Evolutionary conservation across 2,329 filamentous ascomycete genomes (phyloP).

Genomic region (Erysiphe pulchra): DNA sequence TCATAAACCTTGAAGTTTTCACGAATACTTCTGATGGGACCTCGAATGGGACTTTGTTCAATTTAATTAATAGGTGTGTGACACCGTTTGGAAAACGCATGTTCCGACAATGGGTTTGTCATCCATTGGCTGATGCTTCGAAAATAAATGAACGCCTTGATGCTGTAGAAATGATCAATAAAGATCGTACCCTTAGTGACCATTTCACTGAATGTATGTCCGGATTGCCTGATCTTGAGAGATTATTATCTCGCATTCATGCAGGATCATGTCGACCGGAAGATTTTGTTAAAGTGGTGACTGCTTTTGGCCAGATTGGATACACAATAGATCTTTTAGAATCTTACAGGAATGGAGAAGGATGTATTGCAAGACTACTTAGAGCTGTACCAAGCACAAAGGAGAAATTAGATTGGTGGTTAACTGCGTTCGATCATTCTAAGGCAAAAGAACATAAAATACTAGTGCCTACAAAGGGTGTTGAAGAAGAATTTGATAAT

Average conservation of each 20-base stretch:
- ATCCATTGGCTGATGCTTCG: slow-evolving; percentile 62
- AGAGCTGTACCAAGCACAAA: slow-evolving; percentile 63
- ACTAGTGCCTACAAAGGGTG: slow-evolving; percentile 60
- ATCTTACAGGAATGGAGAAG: slow-evolving; percentile 49
- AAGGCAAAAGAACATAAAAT: slow-evolving; percentile 58
- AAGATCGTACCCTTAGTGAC: slow-evolving; percentile 55
- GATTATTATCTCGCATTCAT: slow-evolving; percentile 82
- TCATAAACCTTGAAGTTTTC: slow-evolving; percentile 96
- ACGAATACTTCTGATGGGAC: slow-evolving; percentile 77
- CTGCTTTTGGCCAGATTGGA: slow-evolving; percentile 94
- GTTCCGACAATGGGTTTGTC: slow-evolving; percentile 92
- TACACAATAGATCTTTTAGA: slow-evolving; percentile 67
- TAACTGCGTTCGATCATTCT: slow-evolving; percentile 64
- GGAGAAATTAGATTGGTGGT: slow-evolving; percentile 58
- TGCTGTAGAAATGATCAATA: slow-evolving; percentile 79
- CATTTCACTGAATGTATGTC: slow-evolving; percentile 70
- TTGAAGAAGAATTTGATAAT: slow-evolving; percentile 77
- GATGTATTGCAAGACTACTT: slow-evolving; percentile 64
- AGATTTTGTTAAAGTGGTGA: slow-evolving; percentile 79
- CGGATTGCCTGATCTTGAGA: slow-evolving; percentile 82
- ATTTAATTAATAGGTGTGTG: slow-evolving; percentile 74
- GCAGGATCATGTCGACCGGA: slow-evolving; percentile 72
- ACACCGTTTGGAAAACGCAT: slow-evolving; percentile 93
- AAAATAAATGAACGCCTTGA: slow-evolving; percentile 88
- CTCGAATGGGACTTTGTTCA: slow-evolving; percentile 65